A percentile compares a stretch with the other conserved stretches of the same genome.
phyloP scores from a whole-genome alignment of 441 rosid genomes.

The Jatropha multifida region DNA sequence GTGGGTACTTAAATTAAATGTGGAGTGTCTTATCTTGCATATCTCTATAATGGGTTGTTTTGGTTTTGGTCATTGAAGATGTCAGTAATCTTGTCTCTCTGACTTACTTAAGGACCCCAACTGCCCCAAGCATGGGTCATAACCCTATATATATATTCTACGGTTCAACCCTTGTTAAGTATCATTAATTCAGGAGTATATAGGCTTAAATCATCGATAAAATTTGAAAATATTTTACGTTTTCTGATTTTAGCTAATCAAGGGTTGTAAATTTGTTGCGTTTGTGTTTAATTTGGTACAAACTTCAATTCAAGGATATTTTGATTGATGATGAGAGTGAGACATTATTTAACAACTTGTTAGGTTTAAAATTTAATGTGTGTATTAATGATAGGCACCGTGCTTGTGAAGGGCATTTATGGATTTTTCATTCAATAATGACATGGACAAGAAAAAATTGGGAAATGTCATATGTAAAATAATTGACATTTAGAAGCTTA shows the following conservation, averaged over 20 bases:
- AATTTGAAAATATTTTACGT: too few species aligned
- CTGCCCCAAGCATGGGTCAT: slow-evolving; percentile 22
- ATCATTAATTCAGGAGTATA: background rate
- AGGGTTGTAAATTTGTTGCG: too few species aligned
- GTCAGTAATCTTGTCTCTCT: slow-evolving; percentile 35
- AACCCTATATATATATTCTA: background rate
- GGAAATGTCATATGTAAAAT: too few species aligned
- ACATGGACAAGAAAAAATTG: background rate
- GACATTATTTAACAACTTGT: background rate
- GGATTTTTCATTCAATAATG: background rate
- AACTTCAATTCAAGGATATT: background rate
- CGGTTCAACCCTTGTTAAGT: slow-evolving; percentile 10
- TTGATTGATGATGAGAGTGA: background rate
- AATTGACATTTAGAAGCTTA: too few species aligned
- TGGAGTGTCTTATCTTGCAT: slow-evolving; percentile 13
- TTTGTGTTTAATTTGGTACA: background rate
- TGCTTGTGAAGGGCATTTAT: background rate
- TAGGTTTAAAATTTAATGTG: background rate
- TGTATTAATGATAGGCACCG: background rate
- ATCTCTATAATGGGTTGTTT: slow-evolving; percentile 25
- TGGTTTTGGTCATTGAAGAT: slow-evolving; percentile 34
- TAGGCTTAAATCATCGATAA: too few species aligned
- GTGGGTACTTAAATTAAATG: slow-evolving; percentile 20
- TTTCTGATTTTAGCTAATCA: too few species aligned
- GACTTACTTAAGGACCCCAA: slow-evolving; percentile 3